phyloP scores from a whole-genome alignment of 345 rosid species.

The Citrus glauca region DNA sequence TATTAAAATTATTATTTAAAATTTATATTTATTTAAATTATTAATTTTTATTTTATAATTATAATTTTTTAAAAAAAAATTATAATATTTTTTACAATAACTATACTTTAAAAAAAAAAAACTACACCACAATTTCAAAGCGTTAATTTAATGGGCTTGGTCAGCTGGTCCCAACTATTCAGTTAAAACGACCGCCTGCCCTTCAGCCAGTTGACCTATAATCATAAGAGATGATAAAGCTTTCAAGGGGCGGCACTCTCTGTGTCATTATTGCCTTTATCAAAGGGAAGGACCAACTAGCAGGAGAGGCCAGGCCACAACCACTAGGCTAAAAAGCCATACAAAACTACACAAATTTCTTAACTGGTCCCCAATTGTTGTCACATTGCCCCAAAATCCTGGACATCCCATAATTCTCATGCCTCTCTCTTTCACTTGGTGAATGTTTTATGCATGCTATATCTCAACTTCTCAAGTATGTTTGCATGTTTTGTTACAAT shows the following conservation, averaged over 20 bases:
- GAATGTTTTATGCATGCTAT: not conserved
- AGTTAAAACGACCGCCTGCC: conserved; percentile 4
- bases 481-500: not conserved
- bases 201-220: conserved; percentile 2
- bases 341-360: not conserved
- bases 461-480: not conserved
- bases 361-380: conserved; percentile 11
- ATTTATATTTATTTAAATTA: no score
- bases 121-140: no score
- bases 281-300: conserved; percentile 10
- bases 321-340: not conserved
- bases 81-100: no score
- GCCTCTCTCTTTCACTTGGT: not conserved
- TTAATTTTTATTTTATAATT: no score
- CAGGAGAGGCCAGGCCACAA: not conserved
- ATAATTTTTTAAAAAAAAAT: no score
- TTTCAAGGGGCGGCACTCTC: conserved; percentile 20
- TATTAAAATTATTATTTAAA: no score
- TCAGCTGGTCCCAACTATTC: conserved; percentile 18
- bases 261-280: conserved; percentile 16
- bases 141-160: not conserved
- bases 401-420: not conserved
- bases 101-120: no score
- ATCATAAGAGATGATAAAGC: not conserved
- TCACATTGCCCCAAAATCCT: conserved; percentile 22